Percentiles rank a stretch among this genome's conserved stretches.
phyloP scores from a whole-genome alignment of 23 red algal genomes.

The Agarophyton chilense region DNA sequence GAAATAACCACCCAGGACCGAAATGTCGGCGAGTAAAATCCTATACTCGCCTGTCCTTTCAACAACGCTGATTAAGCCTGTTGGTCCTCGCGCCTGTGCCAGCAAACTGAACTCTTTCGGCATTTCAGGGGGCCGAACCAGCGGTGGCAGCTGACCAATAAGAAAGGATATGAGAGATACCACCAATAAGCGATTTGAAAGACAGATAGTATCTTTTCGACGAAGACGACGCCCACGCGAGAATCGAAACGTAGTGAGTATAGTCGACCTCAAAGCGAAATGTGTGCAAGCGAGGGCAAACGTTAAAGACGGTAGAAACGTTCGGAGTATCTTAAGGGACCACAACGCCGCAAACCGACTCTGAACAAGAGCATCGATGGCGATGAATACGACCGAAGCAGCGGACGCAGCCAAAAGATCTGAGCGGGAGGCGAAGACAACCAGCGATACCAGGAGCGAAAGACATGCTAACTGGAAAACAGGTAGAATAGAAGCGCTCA shows the following conservation, averaged over 20 bases:
- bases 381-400: background rate
- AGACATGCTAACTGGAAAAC: background rate
- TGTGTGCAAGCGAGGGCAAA: background rate
- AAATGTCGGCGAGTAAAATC: constrained; percentile 42
- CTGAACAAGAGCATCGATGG: background rate
- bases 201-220: background rate
- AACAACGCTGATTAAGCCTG: constrained; percentile 63
- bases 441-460: background rate
- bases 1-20: constrained; percentile 60
- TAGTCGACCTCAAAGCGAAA: background rate
- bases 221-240: background rate
- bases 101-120: constrained; percentile 28
- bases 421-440: background rate
- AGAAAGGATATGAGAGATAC: background rate
- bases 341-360: background rate
- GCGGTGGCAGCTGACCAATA: background rate
- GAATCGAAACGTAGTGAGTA: background rate
- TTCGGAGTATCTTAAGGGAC: background rate
- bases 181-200: background rate
- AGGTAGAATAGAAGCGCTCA: constrained; percentile 6
- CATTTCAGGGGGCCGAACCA: constrained; percentile 18
- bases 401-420: background rate
- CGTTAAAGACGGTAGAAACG: background rate
- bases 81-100: constrained; percentile 45
- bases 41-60: constrained; percentile 11